These are phyloP conservation scores for Pseudogymnoascus sp. DNA, from an alignment of 2,329 filamentous ascomycete genomes.

Conservation along the genomic window DNA sequence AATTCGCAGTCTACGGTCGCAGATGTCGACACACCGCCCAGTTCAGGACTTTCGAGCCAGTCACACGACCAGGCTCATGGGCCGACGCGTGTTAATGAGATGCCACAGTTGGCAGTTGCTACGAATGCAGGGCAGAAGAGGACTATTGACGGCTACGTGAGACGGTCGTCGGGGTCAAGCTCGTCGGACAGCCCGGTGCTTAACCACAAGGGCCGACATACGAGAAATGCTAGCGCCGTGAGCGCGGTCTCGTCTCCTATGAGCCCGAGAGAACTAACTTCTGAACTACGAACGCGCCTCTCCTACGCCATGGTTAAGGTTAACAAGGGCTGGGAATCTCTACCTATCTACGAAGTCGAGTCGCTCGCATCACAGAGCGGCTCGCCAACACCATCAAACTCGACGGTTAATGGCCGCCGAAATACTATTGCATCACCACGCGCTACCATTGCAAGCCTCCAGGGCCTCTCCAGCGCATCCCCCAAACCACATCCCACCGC, in stretches of 20 bases:
- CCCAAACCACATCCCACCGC: slow-evolving; percentile 12
- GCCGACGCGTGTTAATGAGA: slow-evolving; percentile 11
- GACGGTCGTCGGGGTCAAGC: slow-evolving; percentile 43
- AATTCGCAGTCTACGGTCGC: slow-evolving; percentile 15
- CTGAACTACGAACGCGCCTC: slow-evolving; percentile 73
- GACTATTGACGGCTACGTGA: slow-evolving; percentile 69
- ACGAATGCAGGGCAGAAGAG: slow-evolving; percentile 54
- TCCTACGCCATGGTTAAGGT: slow-evolving; percentile 94
- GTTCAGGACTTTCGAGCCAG: slow-evolving; percentile 11
- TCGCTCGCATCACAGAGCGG: slow-evolving; percentile 61
- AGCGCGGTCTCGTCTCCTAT: slow-evolving; percentile 52
- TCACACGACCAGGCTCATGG: slow-evolving; percentile 13
- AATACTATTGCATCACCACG: slow-evolving; percentile 50
- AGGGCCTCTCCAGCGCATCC: slow-evolving; percentile 18
- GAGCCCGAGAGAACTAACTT: slow-evolving; percentile 49
- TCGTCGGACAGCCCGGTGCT: slow-evolving; percentile 33
- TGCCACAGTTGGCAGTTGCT: slow-evolving; percentile 4
- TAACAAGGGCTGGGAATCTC: slow-evolving; percentile 78
- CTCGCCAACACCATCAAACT: slow-evolving; percentile 54
- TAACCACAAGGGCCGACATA: slow-evolving; percentile 43
- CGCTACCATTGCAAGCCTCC: slow-evolving; percentile 33
- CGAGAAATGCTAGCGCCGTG: slow-evolving; percentile 64
- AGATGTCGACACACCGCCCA: slow-evolving; percentile 12
- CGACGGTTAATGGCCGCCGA: slow-evolving; percentile 46
- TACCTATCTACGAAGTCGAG: slow-evolving; percentile 71